Evolutionary conservation across 1,284 basidiomycete species (phyloP), one percentile per base, ranked within the genome.

Genomic region (Microbotryomycetes sp.): DNA sequence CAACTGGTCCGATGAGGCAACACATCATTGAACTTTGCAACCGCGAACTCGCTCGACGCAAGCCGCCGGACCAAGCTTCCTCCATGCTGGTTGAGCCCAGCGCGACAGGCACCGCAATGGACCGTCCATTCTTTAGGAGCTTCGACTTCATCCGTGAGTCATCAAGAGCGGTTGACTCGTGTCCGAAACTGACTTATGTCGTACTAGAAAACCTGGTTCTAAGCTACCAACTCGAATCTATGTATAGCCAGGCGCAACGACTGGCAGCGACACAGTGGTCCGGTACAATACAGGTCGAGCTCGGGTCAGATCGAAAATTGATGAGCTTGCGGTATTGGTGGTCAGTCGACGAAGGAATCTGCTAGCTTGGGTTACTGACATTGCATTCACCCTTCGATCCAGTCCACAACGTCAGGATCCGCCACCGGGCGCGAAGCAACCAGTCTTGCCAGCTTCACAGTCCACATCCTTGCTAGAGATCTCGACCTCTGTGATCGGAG

Each of bases 11-110:
- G 41, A 62, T 73, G 46, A 68, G 72, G 48, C 71, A 73, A 28
- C 72, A 73, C 54, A 71, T 75, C 28, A 30, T 72, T 27, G 60
- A 67, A 23, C 53, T 70, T 13, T 65, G 70, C 66, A 87, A 85
- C 70, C 80, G 79, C 45, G 82, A 85, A 68, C 84, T 91, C 49
- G 80, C 82, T 4, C 57, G 66, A 13, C 56, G 75, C 58, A 83
- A 83, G 2, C 79, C 82, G 67, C 75, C 88, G 23, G 11, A 49
- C 29, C 13, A 47, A 31, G 4, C 46, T 53, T 6, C 26, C 27
- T 0, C 50, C 50, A n/a, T 26, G 28, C 45, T 28, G 15, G 0
- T 48, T 53, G 3, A 6, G 13, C 28, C 45, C n/a, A 23, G 28
- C n/a, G 18, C 23, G 7, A n/a, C 45, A 28, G 4, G 15, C 54